Conservation (phyloP, 805 yeast species). For the Tetrapisispora nanseiensis region DNA sequence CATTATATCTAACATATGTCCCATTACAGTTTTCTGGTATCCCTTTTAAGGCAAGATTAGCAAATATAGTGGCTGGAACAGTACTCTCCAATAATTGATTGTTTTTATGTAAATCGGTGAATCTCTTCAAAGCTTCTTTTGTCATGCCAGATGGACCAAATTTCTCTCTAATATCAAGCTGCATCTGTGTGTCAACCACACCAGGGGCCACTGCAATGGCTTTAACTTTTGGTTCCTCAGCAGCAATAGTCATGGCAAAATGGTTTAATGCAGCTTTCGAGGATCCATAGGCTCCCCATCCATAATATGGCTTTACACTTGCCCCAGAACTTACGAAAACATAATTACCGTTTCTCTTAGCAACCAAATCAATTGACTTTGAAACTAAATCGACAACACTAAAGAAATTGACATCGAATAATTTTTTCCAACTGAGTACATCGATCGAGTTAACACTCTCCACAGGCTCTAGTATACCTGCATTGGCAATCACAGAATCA, state of each 20-base stretch:
- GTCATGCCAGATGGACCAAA: slow-evolving; percentile 52
- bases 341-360: slow-evolving; percentile 46
- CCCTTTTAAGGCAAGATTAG: slow-evolving; percentile 54
- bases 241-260: slow-evolving; percentile 53
- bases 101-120: slow-evolving; percentile 50
- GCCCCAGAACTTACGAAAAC: slow-evolving; percentile 91
- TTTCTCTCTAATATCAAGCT: slow-evolving; percentile 59
- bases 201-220: slow-evolving; percentile 85
- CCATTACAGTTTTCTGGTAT: slow-evolving; percentile 55
- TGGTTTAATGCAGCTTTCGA: slow-evolving; percentile 89
- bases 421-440: slow-evolving; percentile 46
- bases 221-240: slow-evolving; percentile 45
- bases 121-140: slow-evolving; percentile 46
- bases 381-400: slow-evolving; percentile 54
- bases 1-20: slow-evolving; percentile 52
- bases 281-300: slow-evolving; percentile 87
- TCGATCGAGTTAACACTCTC: slow-evolving; percentile 34
- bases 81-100: slow-evolving; percentile 54
- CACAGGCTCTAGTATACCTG: slow-evolving; percentile 80
- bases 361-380: slow-evolving; percentile 47
- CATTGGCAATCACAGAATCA: slow-evolving; percentile 63
- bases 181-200: slow-evolving; percentile 89
- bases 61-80: slow-evolving; percentile 64
- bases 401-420: slow-evolving; percentile 72
- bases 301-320: slow-evolving; percentile 36